Conservation (phyloP, 179 eudicot genomes). For the Camellia oleifera region DNA sequence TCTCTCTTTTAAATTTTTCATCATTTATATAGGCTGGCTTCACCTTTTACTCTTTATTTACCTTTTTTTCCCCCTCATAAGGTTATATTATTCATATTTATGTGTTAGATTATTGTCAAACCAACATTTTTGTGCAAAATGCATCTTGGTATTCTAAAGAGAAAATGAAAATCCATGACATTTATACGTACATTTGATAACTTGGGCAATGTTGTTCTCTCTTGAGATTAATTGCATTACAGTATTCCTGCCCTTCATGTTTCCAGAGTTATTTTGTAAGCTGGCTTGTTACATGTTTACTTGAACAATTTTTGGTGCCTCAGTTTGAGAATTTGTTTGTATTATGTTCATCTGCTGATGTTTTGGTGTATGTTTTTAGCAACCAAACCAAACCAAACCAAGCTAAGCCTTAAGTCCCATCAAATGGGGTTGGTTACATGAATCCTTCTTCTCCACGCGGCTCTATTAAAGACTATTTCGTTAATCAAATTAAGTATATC, state of each 20-base stretch:
- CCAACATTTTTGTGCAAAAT: background rate
- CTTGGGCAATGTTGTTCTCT: background rate
- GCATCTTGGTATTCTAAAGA: background rate
- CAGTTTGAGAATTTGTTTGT: background rate
- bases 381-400: too few species aligned
- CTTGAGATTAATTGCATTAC: background rate
- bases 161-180: background rate
- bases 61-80: too few species aligned
- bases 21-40: background rate
- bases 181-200: background rate
- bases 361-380: background rate
- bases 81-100: too few species aligned
- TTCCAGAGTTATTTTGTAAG: background rate
- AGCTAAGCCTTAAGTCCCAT: too few species aligned
- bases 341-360: background rate
- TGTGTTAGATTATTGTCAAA: background rate
- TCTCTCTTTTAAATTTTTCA: too few species aligned
- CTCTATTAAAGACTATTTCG: too few species aligned
- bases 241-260: background rate
- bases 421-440: too few species aligned
- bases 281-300: background rate
- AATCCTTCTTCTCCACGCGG: too few species aligned
- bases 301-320: background rate
- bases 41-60: background rate
- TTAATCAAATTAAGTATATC: too few species aligned